Conservation (phyloP, 441 rosid species). For the Iberis amara region DNA sequence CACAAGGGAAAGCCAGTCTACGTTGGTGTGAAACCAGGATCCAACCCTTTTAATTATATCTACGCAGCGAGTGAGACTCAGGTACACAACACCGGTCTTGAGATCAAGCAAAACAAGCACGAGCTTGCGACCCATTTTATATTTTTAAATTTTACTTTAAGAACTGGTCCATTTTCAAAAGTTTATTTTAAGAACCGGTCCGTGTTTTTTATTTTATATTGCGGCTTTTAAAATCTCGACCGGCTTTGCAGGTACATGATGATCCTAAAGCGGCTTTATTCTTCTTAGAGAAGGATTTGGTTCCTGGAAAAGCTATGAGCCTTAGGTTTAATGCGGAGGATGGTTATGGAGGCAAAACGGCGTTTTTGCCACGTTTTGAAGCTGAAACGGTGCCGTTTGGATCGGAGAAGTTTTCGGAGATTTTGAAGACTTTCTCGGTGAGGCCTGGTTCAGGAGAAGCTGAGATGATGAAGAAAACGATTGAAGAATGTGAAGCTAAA, state of each 20-base stretch:
- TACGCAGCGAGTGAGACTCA: conserved; percentile 60
- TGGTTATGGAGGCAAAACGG: conserved; percentile 32
- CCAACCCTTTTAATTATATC: conserved; percentile 28
- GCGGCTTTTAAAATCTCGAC: too few relatives aligned
- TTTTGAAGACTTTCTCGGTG: conserved; percentile 40
- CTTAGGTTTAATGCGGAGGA: conserved; percentile 44
- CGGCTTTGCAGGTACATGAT: conserved; percentile 64
- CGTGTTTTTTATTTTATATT: too few relatives aligned
- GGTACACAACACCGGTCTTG: too few relatives aligned
- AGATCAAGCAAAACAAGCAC: too few relatives aligned
- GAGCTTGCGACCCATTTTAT: too few relatives aligned
- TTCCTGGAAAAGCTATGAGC: conserved; percentile 42
- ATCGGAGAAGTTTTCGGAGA: conserved; percentile 47
- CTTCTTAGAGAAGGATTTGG: conserved; percentile 67
- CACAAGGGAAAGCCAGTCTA: conserved; percentile 52
- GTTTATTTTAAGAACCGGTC: too few relatives aligned
- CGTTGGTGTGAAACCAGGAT: conserved; percentile 46
- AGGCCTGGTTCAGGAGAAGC: conserved; percentile 52
- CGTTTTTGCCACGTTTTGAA: conserved; percentile 51
- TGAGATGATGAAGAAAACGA: conserved; percentile 49
- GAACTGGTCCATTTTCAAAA: too few relatives aligned
- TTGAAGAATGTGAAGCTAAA: conserved; percentile 58
- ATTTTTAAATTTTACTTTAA: too few relatives aligned
- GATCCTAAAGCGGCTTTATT: conserved; percentile 49
- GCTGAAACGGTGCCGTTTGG: conserved; percentile 59